Evolutionary conservation across 2,329 filamentous ascomycete genomes (phyloP).

Genomic region (Ophiocordyceps camponoti-leonardi): DNA sequence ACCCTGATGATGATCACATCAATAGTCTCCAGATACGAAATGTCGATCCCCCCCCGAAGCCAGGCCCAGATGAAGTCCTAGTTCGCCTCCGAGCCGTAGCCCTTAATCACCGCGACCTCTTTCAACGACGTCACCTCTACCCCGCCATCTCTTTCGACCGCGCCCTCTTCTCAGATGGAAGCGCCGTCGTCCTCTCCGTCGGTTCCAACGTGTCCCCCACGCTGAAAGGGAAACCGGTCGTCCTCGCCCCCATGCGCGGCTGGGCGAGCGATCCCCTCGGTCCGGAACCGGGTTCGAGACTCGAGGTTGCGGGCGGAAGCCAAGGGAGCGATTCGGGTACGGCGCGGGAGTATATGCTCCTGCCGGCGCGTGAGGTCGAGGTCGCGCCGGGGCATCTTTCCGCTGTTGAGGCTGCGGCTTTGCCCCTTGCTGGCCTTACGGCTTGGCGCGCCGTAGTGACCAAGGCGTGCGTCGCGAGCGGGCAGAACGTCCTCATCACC

Average conservation of each 20-base stretch:
- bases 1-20: too few species aligned
- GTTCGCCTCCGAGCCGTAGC: constrained; percentile 63
- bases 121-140: constrained; percentile 85
- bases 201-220: constrained; percentile 28
- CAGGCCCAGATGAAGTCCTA: constrained; percentile 51
- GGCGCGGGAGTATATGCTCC: constrained; percentile 53
- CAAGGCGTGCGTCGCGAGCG: constrained; percentile 52
- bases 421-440: constrained; percentile 75
- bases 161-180: constrained; percentile 70
- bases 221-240: constrained; percentile 47
- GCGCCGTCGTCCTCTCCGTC: constrained; percentile 50
- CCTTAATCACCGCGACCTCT: constrained; percentile 89
- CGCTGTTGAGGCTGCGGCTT: constrained; percentile 59
- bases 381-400: constrained; percentile 55
- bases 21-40: not conserved
- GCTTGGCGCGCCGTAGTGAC: constrained; percentile 73
- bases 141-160: constrained; percentile 65
- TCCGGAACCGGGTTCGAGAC: constrained; percentile 45
- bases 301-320: constrained; percentile 54
- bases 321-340: constrained; percentile 46
- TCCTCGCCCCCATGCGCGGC: constrained; percentile 61
- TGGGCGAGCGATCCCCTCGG: constrained; percentile 59
- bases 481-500: constrained; percentile 67
- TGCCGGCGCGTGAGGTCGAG: constrained; percentile 60
- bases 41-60: constrained; percentile 34